Conservation (phyloP, 2,329 filamentous ascomycete genomes). For the Alternaria sp. region DNA sequence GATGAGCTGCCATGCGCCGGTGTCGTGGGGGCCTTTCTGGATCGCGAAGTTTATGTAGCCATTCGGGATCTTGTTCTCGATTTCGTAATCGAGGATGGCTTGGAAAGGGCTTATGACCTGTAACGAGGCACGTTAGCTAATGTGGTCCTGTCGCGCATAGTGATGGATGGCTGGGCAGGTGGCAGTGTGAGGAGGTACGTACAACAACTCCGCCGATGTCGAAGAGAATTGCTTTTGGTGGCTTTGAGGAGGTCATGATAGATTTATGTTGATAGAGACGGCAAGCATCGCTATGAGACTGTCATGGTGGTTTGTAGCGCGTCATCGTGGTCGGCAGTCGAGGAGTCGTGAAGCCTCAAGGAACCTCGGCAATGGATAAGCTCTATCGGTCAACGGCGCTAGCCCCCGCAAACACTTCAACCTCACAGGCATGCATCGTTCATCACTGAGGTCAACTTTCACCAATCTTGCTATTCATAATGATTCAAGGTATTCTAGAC, state of each 20-base stretch:
- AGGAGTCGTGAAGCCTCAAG: slow-evolving; percentile 17
- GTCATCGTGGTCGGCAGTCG: slow-evolving; percentile 18
- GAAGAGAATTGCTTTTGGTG: slow-evolving; percentile 66
- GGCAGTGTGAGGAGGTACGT: slow-evolving; percentile 54
- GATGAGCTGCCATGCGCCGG: slow-evolving; percentile 84
- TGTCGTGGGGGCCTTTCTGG: slow-evolving; percentile 72
- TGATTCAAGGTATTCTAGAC: not conserved
- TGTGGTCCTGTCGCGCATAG: not conserved
- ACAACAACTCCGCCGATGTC: slow-evolving; percentile 98
- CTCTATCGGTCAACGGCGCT: slow-evolving; percentile 28
- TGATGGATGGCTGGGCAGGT: not conserved
- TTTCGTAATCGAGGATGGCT: slow-evolving; percentile 89
- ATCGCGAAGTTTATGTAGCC: slow-evolving; percentile 95
- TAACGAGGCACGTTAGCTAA: not conserved
- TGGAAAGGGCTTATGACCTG: slow-evolving; percentile 92
- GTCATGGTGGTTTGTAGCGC: slow-evolving; percentile 26
- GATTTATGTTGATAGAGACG: not conserved
- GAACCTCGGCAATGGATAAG: slow-evolving; percentile 33
- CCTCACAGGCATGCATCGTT: not conserved
- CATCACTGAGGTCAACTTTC: not conserved
- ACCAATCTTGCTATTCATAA: not conserved
- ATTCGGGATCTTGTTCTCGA: slow-evolving; percentile 74
- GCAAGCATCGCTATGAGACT: slow-evolving; percentile 6
- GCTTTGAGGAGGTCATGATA: slow-evolving; percentile 19
- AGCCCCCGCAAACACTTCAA: not conserved